Conservation (phyloP, 2,329 filamentous ascomycete genomes). For the Botrytis byssoidea region DNA sequence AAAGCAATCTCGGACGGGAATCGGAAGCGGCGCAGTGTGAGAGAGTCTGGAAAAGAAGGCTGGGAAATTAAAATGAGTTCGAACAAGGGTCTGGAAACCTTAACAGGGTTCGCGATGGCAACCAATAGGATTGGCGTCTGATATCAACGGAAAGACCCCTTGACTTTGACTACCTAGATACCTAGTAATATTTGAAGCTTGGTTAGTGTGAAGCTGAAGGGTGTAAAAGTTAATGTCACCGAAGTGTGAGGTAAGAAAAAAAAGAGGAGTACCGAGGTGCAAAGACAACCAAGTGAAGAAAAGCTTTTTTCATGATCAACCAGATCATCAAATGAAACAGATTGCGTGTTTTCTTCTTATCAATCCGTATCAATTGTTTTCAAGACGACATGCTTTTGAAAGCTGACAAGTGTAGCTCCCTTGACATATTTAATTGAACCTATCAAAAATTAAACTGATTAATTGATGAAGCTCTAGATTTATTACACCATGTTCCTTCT, state of each 20-base stretch:
- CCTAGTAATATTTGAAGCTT: neutral
- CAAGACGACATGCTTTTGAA: neutral
- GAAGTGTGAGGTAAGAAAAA: neutral
- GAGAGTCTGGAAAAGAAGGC: neutral
- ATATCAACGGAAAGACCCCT: neutral
- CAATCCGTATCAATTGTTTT: neutral
- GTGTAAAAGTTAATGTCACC: neutral
- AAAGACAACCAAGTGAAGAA: neutral
- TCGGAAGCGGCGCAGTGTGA: constrained; percentile 3
- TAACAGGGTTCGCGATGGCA: neutral
- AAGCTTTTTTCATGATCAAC: neutral
- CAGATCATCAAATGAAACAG: neutral
- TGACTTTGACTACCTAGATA: neutral
- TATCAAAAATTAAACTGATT: neutral
- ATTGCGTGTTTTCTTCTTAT: neutral
- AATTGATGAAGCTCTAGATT: constrained; percentile 1
- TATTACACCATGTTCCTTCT: no score
- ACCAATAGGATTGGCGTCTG: neutral
- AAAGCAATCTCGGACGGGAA: constrained; percentile 2
- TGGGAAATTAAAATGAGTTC: neutral
- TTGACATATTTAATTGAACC: neutral
- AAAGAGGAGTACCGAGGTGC: constrained; percentile 4
- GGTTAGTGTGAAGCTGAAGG: neutral
- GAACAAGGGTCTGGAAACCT: neutral
- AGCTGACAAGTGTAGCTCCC: neutral